A percentile compares a stretch with the other conserved stretches of the same genome.
These are phyloP conservation scores for Saccharomyces kudriavzevii DNA, from an alignment of 805 yeast species.

Conservation along the genomic window DNA sequence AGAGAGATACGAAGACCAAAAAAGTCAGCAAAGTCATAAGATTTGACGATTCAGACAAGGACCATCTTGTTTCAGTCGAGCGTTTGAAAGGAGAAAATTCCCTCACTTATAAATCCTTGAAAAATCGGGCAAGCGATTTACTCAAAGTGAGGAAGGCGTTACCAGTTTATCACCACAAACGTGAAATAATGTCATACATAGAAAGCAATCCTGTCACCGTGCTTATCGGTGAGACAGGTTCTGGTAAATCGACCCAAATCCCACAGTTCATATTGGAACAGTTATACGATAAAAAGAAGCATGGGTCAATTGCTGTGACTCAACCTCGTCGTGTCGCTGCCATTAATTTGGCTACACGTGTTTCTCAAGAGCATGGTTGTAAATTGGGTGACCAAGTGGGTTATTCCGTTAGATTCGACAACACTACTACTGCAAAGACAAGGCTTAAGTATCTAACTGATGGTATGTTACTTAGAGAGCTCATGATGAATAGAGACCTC, in stretches of 20 bases:
- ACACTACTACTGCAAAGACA: conserved; percentile 52
- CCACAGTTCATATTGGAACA: conserved; percentile 76
- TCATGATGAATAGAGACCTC: conserved; percentile 65
- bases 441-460: conserved; percentile 82
- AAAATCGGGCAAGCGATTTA: conserved; percentile 35
- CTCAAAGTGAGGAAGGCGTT: conserved; percentile 47
- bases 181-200: conserved; percentile 50
- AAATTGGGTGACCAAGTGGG: conserved; percentile 77
- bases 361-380: conserved; percentile 79
- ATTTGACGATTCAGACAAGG: conserved; percentile 31
- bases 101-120: conserved; percentile 27
- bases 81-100: conserved; percentile 8
- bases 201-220: conserved; percentile 58
- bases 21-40: conserved; percentile 28
- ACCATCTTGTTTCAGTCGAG: conserved; percentile 13
- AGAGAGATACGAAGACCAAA: conserved; percentile 2
- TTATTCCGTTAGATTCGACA: conserved; percentile 86
- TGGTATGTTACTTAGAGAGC: conserved; percentile 92
- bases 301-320: conserved; percentile 73
- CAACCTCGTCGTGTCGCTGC: conserved; percentile 99
- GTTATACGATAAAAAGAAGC: conserved; percentile 20
- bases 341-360: conserved; percentile 85
- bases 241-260: conserved; percentile 94
- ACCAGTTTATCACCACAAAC: conserved; percentile 71
- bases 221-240: conserved; percentile 93